Evolutionary conservation across 2,329 filamentous ascomycete species (phyloP), one percentile per base, ranked within the genome.

Genomic region (Alternaria alternata): DNA sequence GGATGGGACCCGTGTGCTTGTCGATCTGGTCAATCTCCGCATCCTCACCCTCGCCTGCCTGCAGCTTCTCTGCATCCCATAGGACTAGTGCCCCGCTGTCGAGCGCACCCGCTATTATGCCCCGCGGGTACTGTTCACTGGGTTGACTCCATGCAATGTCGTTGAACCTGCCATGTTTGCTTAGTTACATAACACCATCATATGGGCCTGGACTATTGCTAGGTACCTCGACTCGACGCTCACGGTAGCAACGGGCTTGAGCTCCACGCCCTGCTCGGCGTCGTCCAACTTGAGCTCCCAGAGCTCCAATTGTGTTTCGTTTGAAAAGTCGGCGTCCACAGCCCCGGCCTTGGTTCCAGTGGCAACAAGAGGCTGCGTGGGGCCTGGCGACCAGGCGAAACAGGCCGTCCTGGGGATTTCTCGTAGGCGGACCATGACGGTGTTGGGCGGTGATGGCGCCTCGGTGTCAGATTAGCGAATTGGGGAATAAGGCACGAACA

Each of bases 341-440:
- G 95, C 95, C 65, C 95, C 95, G 63, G 95, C 94, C 71, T 94
- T 90, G 47, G 95, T 99, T 72, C 95, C 95, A 28, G 95, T 99
- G 62, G 93, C 94, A 66, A 99, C 85, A 70, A 96, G 85, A 71
- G 94, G 93, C 70, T 89, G 88, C 39, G 87, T 86, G 51, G 92
- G 83, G 71, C 89, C 91, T 26, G 94, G 91, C 70, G 93, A 97
- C 94, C 95, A 99, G 76, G 95, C 93, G 80, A 99, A 99, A 74
- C 94, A 91, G 80, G 94, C 95, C 75, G 95, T 99, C 82, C 95
- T 89, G 79, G 93, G 92, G 77, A 99, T 96, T 85, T 98, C 94
- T 85, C 94, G 89, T 81, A 98, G 86, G 83, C 93, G 92, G 81
- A 97, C 94, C 95, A 99, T 99, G 80, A 56, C 46, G 52, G 46